Evolutionary conservation across 2,329 filamentous ascomycete species (phyloP).

Genomic region (Teratosphaeria nubilosa): DNA sequence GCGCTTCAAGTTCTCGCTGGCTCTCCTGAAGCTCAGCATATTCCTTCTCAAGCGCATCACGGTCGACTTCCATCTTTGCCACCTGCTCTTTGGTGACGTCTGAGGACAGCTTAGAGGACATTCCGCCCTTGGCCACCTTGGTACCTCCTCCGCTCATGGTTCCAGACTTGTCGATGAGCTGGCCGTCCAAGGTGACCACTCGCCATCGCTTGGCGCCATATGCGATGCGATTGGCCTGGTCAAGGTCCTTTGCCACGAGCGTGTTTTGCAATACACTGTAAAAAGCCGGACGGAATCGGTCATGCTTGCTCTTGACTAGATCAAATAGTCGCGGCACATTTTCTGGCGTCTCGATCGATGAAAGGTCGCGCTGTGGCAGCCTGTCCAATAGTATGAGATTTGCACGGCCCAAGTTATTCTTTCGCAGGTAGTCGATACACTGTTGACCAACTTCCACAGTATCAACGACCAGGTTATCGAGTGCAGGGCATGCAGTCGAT

Average conservation of each 20-base stretch:
- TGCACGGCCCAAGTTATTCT: slow-evolving; percentile 91
- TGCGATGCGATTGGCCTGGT: slow-evolving; percentile 94
- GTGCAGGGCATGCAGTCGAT: slow-evolving; percentile 81
- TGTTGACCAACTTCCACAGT: slow-evolving; percentile 93
- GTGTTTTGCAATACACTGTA: slow-evolving; percentile 95
- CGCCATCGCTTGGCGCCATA: slow-evolving; percentile 91
- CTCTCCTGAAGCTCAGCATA: slow-evolving; percentile 79
- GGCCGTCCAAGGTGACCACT: slow-evolving; percentile 88
- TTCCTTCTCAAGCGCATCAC: slow-evolving; percentile 71
- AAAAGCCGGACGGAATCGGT: slow-evolving; percentile 80
- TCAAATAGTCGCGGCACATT: slow-evolving; percentile 89
- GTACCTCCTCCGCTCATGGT: slow-evolving; percentile 97
- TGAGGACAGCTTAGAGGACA: slow-evolving; percentile 91
- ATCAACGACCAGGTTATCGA: slow-evolving; percentile 96
- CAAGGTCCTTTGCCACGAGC: slow-evolving; percentile 79
- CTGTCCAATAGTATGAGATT: slow-evolving; percentile 96
- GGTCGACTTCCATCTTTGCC: slow-evolving; percentile 71
- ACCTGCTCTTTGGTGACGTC: slow-evolving; percentile 86
- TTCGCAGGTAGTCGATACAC: slow-evolving; percentile 93
- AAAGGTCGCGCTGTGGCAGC: slow-evolving; percentile 66
- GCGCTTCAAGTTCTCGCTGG: slow-evolving; percentile 66
- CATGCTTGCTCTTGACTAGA: slow-evolving; percentile 77
- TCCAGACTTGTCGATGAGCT: slow-evolving; percentile 94
- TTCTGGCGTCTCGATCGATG: slow-evolving; percentile 77
- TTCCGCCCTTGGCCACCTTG: slow-evolving; percentile 79